Conservation (phyloP, 345 rosid genomes). For the Triadica sebifera region DNA sequence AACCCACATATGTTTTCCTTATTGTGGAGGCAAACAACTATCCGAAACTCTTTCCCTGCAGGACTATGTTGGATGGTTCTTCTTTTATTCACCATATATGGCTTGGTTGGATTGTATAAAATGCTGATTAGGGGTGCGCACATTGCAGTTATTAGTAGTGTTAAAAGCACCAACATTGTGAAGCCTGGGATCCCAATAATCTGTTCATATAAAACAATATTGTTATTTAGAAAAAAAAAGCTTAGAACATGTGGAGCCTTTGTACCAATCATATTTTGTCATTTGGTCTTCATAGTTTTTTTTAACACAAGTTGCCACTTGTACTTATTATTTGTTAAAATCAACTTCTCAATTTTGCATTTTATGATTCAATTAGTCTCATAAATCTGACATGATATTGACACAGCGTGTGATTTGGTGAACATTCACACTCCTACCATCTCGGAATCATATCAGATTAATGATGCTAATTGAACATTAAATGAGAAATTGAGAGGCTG, state of each 20-base stretch:
- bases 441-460: too few species aligned
- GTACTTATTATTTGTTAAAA: too few species aligned
- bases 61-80: slow-evolving; percentile 76
- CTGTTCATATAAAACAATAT: slow-evolving; percentile 24
- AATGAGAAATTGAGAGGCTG: background rate
- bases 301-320: too few species aligned
- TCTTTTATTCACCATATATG: slow-evolving; percentile 61
- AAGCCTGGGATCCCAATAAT: slow-evolving; percentile 32
- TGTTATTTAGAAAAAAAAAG: too few species aligned
- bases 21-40: slow-evolving; percentile 52
- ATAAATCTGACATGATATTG: too few species aligned
- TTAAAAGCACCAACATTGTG: slow-evolving; percentile 44
- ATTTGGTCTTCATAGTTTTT: too few species aligned
- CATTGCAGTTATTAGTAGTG: slow-evolving; percentile 32
- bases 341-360: too few species aligned
- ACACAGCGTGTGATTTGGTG: too few species aligned
- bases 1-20: slow-evolving; percentile 40
- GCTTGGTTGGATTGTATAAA: slow-evolving; percentile 67
- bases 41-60: slow-evolving; percentile 34
- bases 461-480: background rate
- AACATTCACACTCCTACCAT: too few species aligned
- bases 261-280: too few species aligned
- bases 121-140: slow-evolving; percentile 47
- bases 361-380: too few species aligned
- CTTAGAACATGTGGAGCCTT: too few species aligned